A percentile compares a stretch with the other conserved stretches of the same genome.
Conservation (phyloP, 495 filamentous ascomycete genomes). For the Penicillium bialowiezense region DNA sequence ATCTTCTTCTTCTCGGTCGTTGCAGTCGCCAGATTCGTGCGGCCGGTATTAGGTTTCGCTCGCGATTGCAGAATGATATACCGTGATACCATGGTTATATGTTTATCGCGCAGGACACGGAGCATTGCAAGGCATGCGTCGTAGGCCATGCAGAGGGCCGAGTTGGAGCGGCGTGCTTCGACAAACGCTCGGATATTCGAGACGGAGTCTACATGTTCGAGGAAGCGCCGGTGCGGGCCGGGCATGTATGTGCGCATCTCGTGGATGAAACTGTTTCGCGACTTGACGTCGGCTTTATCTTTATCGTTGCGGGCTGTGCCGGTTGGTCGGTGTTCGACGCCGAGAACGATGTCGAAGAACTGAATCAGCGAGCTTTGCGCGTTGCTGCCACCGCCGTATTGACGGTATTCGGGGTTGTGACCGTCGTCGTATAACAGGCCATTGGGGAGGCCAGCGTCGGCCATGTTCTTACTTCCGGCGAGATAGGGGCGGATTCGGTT, state of each 20-base stretch:
- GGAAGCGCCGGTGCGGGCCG: constrained; percentile 82
- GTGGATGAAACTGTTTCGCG: constrained; percentile 82
- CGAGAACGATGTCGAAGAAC: constrained; percentile 90
- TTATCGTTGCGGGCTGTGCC: constrained; percentile 56
- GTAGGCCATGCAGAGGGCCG: constrained; percentile 71
- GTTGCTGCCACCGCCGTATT: constrained; percentile 89
- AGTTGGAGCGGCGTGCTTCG: constrained; percentile 57
- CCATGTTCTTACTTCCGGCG: constrained; percentile 96
- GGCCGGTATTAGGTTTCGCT: constrained; percentile 31
- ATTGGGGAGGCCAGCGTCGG: constrained; percentile 79
- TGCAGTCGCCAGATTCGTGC: constrained; percentile 63
- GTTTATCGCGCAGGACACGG: constrained; percentile 84
- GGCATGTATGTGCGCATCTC: constrained; percentile 99
- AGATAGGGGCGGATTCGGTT: constrained; percentile 90
- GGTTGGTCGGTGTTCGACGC: constrained; percentile 87
- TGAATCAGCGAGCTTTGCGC: constrained; percentile 94
- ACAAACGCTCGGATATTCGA: constrained; percentile 90
- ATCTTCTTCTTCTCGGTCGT: constrained; percentile 55
- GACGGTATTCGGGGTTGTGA: constrained; percentile 61
- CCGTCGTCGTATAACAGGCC: constrained; percentile 87
- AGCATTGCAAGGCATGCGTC: constrained; percentile 92
- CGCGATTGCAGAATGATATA: constrained; percentile 79
- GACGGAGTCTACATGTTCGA: constrained; percentile 72
- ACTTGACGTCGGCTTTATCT: constrained; percentile 11
- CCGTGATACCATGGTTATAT: constrained; percentile 92